Conservation (phyloP, 345 rosid species). For the Camelina neglecta region DNA sequence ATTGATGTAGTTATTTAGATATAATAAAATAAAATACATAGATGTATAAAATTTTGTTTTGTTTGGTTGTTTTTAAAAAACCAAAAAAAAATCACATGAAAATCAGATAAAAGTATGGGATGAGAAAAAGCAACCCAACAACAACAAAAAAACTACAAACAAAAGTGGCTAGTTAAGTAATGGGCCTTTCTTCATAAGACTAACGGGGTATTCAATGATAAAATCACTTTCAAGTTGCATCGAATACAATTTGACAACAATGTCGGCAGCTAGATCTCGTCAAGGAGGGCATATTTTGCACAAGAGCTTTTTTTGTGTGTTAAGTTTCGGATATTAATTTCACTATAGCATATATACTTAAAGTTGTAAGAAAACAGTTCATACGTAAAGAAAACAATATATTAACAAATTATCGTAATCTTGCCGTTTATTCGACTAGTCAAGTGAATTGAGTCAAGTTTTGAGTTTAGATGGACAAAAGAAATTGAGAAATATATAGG, state of each 20-base stretch:
- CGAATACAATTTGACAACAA: constrained; percentile 1
- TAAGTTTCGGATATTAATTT: neutral
- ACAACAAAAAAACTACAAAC: neutral
- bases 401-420: neutral
- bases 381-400: neutral
- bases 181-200: constrained; percentile 4
- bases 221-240: neutral
- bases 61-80: too few species aligned
- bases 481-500: neutral
- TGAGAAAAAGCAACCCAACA: too few species aligned
- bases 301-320: neutral
- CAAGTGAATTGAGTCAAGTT: neutral
- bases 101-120: too few species aligned
- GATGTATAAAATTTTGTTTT: too few species aligned
- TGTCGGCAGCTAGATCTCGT: constrained; percentile 21
- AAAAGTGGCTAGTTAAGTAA: neutral
- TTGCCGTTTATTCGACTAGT: neutral
- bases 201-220: neutral
- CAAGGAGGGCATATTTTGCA: neutral
- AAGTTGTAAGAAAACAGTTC: neutral
- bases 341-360: neutral
- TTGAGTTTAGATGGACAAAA: neutral
- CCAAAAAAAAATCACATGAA: too few species aligned
- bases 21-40: too few species aligned
- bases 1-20: too few species aligned